These are phyloP conservation scores for Chlorella sp. DNA, from an alignment of 139 green algal species.

Conservation along the genomic window DNA sequence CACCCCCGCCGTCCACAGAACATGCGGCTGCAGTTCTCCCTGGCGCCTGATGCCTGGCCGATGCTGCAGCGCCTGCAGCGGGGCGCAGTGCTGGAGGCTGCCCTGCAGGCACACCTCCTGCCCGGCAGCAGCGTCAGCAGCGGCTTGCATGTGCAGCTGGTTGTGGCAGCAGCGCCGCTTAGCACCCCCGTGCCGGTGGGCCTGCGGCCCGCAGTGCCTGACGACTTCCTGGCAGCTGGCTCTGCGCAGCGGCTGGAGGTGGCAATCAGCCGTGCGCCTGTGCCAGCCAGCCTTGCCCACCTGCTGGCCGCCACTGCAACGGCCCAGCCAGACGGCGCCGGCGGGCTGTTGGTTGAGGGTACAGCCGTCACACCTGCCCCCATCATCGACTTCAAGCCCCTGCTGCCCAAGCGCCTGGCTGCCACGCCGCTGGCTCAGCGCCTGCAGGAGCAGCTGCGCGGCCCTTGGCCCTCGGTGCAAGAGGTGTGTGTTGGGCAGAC, in stretches of 20 bases:
- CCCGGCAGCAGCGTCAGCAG: background rate
- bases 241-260: background rate
- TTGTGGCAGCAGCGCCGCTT: background rate
- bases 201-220: background rate
- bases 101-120: background rate
- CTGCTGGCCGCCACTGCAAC: background rate
- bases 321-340: background rate
- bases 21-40: background rate
- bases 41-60: background rate
- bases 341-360: background rate
- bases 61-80: constrained; percentile 9
- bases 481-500: too few relatives aligned
- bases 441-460: constrained; percentile 6
- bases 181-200: background rate
- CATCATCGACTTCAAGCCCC: constrained; percentile 10
- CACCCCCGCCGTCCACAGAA: background rate
- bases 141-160: background rate
- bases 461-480: too few relatives aligned
- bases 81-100: background rate
- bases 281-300: background rate
- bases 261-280: background rate
- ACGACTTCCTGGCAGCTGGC: background rate
- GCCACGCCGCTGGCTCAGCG: constrained; percentile 8
- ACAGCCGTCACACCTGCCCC: background rate
- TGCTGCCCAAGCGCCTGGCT: constrained; percentile 35